These are phyloP conservation scores for Apiospora rasikravindrae DNA, from an alignment of 2,329 filamentous ascomycete species.

Conservation along the genomic window DNA sequence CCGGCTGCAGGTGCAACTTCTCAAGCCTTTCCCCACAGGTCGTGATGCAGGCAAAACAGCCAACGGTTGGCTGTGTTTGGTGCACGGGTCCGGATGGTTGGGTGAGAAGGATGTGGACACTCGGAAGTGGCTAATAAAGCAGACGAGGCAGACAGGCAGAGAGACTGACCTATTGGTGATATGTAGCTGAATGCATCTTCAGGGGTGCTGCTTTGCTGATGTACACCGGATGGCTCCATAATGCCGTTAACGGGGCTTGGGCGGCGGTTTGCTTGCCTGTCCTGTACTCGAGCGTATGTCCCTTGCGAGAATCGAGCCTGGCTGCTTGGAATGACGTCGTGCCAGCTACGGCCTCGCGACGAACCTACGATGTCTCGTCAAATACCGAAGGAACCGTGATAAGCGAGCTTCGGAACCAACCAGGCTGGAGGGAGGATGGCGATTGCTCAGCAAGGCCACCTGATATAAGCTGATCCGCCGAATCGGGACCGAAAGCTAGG, in stretches of 20 bases:
- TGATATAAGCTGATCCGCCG: constrained; percentile 4
- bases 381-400: neutral
- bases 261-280: constrained; percentile 6
- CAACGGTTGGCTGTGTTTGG: constrained; percentile 51
- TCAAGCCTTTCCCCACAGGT: constrained; percentile 36
- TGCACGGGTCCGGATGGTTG: constrained; percentile 58
- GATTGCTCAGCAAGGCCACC: constrained; percentile 7
- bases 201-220: constrained; percentile 52
- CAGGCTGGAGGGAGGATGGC: neutral
- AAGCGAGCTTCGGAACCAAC: neutral
- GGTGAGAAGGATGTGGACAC: constrained; percentile 36
- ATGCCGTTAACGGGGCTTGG: constrained; percentile 31
- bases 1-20: constrained; percentile 7
- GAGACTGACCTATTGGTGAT: constrained; percentile 60
- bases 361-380: neutral
- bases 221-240: constrained; percentile 44
- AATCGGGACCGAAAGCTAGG: neutral
- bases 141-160: constrained; percentile 32
- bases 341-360: neutral
- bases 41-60: constrained; percentile 35
- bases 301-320: neutral
- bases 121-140: constrained; percentile 27
- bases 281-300: neutral
- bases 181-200: constrained; percentile 55
- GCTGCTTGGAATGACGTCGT: constrained; percentile 9